Evolutionary conservation across 208 protist genomes (phyloP).

Genomic region (Crithidia sp.): DNA sequence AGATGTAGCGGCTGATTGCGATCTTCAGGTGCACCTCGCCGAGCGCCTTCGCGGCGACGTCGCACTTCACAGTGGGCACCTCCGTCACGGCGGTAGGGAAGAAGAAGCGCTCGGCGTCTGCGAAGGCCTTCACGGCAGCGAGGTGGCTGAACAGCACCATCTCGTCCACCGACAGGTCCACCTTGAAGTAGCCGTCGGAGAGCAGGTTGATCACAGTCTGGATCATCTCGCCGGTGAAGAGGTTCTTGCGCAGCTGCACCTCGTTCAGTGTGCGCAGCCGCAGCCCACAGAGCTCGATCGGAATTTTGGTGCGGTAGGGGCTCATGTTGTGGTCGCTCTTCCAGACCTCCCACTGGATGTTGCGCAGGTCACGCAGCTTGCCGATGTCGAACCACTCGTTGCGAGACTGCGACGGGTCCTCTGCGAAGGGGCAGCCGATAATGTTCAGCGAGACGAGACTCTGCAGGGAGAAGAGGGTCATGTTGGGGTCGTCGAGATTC

Average conservation of each 20-base stretch:
- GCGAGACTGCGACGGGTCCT: conserved; percentile 49
- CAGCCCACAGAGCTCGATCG: conserved; percentile 84
- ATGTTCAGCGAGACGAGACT: conserved; percentile 83
- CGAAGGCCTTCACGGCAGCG: conserved; percentile 65
- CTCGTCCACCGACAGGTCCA: conserved; percentile 81
- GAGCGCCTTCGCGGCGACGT: conserved; percentile 14
- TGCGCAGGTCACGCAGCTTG: conserved; percentile 68
- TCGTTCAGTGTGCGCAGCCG: conserved; percentile 67
- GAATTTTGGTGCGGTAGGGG: conserved; percentile 85
- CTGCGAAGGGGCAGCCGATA: conserved; percentile 84
- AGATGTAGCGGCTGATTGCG: conserved; percentile 84
- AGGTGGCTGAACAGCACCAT: conserved; percentile 67
- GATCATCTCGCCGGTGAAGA: conserved; percentile 81
- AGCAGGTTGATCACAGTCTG: conserved; percentile 86
- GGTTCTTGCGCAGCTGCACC: conserved; percentile 58
- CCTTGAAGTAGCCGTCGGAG: conserved; percentile 87
- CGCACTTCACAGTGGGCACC: conserved; percentile 4
- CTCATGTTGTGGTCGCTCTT: conserved; percentile 77
- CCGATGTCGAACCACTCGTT: conserved; percentile 91
- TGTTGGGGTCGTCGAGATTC: conserved; percentile 80
- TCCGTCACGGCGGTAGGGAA: conserved; percentile 37
- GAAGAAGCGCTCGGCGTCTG: conserved; percentile 67
- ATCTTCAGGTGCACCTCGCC: conserved; percentile 59
- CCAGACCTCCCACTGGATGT: conserved; percentile 88
- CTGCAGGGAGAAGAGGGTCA: conserved; percentile 86